A percentile compares a stretch with the other conserved stretches of the same genome.
phyloP scores from a whole-genome alignment of 2,329 filamentous ascomycete genomes.

The Apiospora phragmitis region DNA sequence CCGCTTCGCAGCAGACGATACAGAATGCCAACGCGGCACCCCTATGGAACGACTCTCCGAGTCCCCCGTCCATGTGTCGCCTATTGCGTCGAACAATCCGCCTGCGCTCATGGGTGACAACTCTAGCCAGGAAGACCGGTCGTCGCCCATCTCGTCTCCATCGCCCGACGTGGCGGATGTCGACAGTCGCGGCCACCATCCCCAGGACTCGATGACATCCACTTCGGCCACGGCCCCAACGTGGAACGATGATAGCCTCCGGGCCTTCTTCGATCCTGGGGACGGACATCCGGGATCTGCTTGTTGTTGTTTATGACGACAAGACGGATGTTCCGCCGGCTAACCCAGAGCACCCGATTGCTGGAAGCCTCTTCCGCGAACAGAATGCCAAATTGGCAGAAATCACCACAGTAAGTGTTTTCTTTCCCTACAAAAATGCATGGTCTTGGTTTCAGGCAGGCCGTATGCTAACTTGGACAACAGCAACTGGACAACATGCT shows the following conservation, averaged over 20 bases:
- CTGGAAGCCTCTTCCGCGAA: conserved; percentile 77
- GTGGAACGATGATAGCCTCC: conserved; percentile 86
- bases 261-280: conserved; percentile 90
- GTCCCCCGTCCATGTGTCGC: conserved; percentile 68
- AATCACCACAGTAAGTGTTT: conserved; percentile 68
- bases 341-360: conserved; percentile 82
- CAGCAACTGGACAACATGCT: conserved; percentile 85
- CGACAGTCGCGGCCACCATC: conserved; percentile 43
- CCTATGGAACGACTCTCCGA: conserved; percentile 56
- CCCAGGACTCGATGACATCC: conserved; percentile 51
- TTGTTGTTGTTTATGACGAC: conserved; percentile 84
- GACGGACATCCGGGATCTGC: conserved; percentile 83
- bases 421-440: neutral
- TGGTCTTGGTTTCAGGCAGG: too few relatives aligned
- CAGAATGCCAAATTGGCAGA: conserved; percentile 84
- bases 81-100: conserved; percentile 50
- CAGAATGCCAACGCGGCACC: conserved; percentile 27
- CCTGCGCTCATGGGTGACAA: conserved; percentile 70
- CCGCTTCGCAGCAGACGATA: conserved; percentile 34
- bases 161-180: conserved; percentile 61
- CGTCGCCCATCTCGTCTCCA: conserved; percentile 63
- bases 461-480: conserved; percentile 17
- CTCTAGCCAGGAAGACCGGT: conserved; percentile 68
- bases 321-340: conserved; percentile 80
- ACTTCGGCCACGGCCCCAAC: conserved; percentile 60